phyloP scores from a whole-genome alignment of 148 eudicot genomes.

The Salicornia ramosissima region DNA sequence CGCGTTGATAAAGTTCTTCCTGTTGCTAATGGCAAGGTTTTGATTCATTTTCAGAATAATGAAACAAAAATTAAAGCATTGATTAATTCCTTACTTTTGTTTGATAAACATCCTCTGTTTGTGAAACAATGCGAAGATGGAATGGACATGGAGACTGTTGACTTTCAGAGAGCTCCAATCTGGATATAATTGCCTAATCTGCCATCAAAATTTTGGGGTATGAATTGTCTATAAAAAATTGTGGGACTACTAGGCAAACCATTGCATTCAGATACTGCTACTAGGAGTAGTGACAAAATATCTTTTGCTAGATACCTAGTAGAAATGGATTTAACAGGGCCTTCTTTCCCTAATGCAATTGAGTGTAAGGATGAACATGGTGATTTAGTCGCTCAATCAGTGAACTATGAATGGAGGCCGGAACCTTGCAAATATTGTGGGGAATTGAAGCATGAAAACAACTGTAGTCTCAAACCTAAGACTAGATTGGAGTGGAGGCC shows the following conservation, averaged over 20 bases:
- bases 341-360: no score
- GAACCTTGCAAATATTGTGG: neutral
- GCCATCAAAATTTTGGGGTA: neutral
- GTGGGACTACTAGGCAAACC: neutral
- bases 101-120: neutral
- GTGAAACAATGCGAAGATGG: neutral
- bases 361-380: neutral
- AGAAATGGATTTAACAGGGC: neutral
- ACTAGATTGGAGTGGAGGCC: neutral
- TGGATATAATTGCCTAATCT: neutral
- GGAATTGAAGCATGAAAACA: neutral
- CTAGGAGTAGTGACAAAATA: neutral
- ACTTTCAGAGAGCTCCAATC: neutral
- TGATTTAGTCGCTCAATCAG: neutral
- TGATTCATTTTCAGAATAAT: neutral
- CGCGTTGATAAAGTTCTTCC: neutral
- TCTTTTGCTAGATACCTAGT: neutral
- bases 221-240: neutral
- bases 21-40: neutral
- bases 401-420: neutral
- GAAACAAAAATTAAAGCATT: neutral
- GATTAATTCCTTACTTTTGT: no score
- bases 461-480: neutral
- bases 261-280: neutral
- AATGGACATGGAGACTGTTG: neutral